These are phyloP conservation scores for Trichophyton verrucosum DNA, from an alignment of 2,329 filamentous ascomycete genomes.

Conservation along the genomic window DNA sequence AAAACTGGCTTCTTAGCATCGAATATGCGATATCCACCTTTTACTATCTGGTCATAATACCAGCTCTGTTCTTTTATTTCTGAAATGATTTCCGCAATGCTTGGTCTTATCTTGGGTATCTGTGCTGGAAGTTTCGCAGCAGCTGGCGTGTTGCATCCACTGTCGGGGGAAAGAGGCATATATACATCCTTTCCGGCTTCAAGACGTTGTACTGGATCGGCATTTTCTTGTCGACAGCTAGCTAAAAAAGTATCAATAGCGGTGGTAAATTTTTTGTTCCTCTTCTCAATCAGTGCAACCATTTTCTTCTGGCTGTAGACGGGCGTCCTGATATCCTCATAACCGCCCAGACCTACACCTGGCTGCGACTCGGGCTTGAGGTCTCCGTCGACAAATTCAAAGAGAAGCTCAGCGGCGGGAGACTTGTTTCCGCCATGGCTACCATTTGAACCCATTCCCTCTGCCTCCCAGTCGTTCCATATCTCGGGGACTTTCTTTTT, in stretches of 20 bases:
- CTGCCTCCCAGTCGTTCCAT: slow-evolving; percentile 42
- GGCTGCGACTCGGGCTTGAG: slow-evolving; percentile 63
- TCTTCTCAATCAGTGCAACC: slow-evolving; percentile 74
- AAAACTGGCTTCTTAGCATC: slow-evolving; percentile 71
- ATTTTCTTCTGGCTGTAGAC: slow-evolving; percentile 90
- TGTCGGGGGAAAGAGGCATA: slow-evolving; percentile 48
- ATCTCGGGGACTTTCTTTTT: slow-evolving; percentile 31
- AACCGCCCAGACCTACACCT: slow-evolving; percentile 45
- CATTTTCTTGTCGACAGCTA: slow-evolving; percentile 49
- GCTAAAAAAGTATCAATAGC: slow-evolving; percentile 69
- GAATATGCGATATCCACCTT: slow-evolving; percentile 82
- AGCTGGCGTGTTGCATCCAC: slow-evolving; percentile 28
- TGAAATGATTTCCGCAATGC: slow-evolving; percentile 69
- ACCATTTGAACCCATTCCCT: slow-evolving; percentile 26
- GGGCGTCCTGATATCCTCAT: slow-evolving; percentile 80
- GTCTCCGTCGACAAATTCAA: slow-evolving; percentile 88
- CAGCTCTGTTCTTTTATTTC: slow-evolving; percentile 72
- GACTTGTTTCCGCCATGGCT: slow-evolving; percentile 25
- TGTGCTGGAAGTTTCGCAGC: slow-evolving; percentile 46
- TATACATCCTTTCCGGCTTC: slow-evolving; percentile 46
- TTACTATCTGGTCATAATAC: slow-evolving; percentile 88
- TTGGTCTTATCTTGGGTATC: slow-evolving; percentile 69
- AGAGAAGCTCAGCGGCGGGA: slow-evolving; percentile 61
- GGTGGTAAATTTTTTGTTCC: slow-evolving; percentile 69
- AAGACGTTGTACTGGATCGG: slow-evolving; percentile 58